These are phyloP conservation scores for Xanthoconium separans DNA, from an alignment of 1,284 basidiomycete genomes.

Conservation along the genomic window DNA sequence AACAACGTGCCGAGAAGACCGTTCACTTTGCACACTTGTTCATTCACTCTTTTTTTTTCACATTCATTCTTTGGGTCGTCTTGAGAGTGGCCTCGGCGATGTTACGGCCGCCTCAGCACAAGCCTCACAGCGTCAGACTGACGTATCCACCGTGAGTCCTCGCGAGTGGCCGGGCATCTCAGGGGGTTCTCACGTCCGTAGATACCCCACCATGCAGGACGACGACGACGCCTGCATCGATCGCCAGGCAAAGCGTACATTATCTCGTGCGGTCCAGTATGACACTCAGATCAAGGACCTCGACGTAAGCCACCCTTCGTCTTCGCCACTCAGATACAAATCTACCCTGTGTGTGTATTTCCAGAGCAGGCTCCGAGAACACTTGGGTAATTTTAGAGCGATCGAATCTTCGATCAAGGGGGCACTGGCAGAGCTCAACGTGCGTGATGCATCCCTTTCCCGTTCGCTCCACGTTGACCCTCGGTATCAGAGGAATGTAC, in stretches of 20 bases:
- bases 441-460: slow-evolving; percentile 24
- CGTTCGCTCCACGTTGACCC: neutral
- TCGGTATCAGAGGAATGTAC: slow-evolving; percentile 50
- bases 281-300: slow-evolving; percentile 69
- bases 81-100: neutral
- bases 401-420: slow-evolving; percentile 67
- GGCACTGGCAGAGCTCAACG: slow-evolving; percentile 56
- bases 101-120: slow-evolving; percentile 1
- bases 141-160: slow-evolving; percentile 15
- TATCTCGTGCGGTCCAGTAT: slow-evolving; percentile 51
- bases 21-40: neutral
- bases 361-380: slow-evolving; percentile 62
- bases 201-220: slow-evolving; percentile 14
- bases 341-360: neutral
- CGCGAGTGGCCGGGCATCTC: neutral
- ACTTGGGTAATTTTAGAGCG: slow-evolving; percentile 67
- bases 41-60: neutral
- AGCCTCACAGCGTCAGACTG: slow-evolving; percentile 1
- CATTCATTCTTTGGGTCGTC: too few relatives aligned
- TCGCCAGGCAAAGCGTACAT: slow-evolving; percentile 44
- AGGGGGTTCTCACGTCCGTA: slow-evolving; percentile 5
- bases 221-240: slow-evolving; percentile 32
- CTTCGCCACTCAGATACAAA: neutral
- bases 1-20: neutral
- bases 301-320: slow-evolving; percentile 44